Evolutionary conservation across 805 yeast species (phyloP), one percentile per base, ranked within the genome.

Genomic region (Candida sonorensis): DNA sequence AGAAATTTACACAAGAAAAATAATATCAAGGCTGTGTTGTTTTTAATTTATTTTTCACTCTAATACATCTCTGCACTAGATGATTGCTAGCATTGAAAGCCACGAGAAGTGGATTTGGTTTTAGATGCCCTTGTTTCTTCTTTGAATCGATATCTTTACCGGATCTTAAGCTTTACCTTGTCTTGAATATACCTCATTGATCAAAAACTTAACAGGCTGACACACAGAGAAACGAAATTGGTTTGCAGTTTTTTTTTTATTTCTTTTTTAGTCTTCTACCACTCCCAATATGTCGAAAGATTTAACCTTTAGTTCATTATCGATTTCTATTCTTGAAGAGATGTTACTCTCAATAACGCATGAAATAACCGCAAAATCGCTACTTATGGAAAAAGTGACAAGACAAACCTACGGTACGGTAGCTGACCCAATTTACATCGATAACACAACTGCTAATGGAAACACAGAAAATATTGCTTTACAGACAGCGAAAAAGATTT

Each of bases 341-440:
- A 50, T 61, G 57, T 29, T 59, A 15, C 41, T 50, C 9, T 55
- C 59, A n/a, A 48, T 60, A 11, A 49, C 61, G 10, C 54, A 55
- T 23, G 62, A 55, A 15, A 50, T 57, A 6, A 37, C 59, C 16
- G 43, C 56, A 11, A 44, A 45, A 30, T 42, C 51, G 2, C 36
- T 61, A n/a, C 27, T 57, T 27, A 41, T 38, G 8, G 64, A 59
- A 29, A 57, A 55, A 35, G 29, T 55, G 13, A 44, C 50, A 17
- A 43, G 62, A 25, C 36, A 45, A 26, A 39, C 33, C 13, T 61
- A 56, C 35, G 66, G 66, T 1, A 46, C 53, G 6, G 21, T 47
- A 3, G 25, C 34, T 3, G 29, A 48, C 7, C 57, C 61, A 6
- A 48, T 38, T 17, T 37, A 40, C 12, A 44, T 55, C 4, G 52